These are phyloP conservation scores for Endotrypanum monterogeii DNA, from an alignment of 208 protist species.

Conservation along the genomic window DNA sequence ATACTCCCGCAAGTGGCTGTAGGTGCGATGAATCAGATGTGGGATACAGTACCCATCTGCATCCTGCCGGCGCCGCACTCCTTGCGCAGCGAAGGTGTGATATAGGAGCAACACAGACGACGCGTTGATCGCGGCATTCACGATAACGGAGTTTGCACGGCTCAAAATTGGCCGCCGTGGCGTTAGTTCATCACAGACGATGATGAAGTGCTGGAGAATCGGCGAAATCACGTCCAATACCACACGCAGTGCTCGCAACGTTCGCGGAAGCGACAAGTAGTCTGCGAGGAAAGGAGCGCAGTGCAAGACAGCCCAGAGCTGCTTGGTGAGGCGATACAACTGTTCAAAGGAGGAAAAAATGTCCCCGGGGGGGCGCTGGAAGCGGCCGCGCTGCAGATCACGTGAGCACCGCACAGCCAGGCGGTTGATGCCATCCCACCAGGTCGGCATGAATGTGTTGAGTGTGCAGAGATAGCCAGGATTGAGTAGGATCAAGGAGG, in stretches of 20 bases:
- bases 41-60: slow-evolving; percentile 39
- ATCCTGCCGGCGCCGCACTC: slow-evolving; percentile 10
- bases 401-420: slow-evolving; percentile 55
- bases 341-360: slow-evolving; percentile 77
- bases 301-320: slow-evolving; percentile 78
- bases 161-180: slow-evolving; percentile 66
- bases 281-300: slow-evolving; percentile 74
- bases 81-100: slow-evolving; percentile 43
- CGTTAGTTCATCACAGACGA: slow-evolving; percentile 64
- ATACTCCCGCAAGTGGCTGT: slow-evolving; percentile 49
- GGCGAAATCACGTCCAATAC: slow-evolving; percentile 81
- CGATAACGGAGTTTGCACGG: slow-evolving; percentile 71
- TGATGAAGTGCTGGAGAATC: slow-evolving; percentile 84
- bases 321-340: slow-evolving; percentile 68
- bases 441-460: slow-evolving; percentile 39
- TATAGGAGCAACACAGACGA: slow-evolving; percentile 68
- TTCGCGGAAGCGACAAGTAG: slow-evolving; percentile 56
- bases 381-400: slow-evolving; percentile 74
- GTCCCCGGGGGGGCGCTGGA: slow-evolving; percentile 80
- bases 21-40: slow-evolving; percentile 36
- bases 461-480: slow-evolving; percentile 65
- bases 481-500: slow-evolving; percentile 58
- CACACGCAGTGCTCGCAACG: slow-evolving; percentile 67
- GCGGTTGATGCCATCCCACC: slow-evolving; percentile 61
- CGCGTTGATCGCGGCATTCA: slow-evolving; percentile 79